These are phyloP conservation scores for Musa balbisiana DNA, from an alignment of 202 grass and related monocot species.

Conservation along the genomic window DNA sequence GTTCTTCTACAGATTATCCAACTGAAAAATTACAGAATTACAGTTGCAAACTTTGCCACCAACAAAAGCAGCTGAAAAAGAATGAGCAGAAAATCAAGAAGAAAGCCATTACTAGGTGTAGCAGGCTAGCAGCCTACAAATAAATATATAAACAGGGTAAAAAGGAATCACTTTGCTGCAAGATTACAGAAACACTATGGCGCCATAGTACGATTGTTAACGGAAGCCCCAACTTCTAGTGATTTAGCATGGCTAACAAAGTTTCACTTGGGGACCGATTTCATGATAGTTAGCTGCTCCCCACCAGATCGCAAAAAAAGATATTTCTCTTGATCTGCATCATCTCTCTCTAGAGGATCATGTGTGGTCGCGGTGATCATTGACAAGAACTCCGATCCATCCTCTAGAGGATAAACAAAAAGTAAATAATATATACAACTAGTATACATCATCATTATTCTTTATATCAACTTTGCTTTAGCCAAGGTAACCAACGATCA, in stretches of 20 bases:
- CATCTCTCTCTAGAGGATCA: constrained; percentile 46
- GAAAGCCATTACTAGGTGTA: too few species aligned
- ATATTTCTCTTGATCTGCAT: constrained; percentile 63
- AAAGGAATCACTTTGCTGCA: too few species aligned
- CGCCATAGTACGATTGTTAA: too few species aligned
- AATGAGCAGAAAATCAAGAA: too few species aligned
- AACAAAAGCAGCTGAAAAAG: too few species aligned
- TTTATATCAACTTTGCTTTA: background rate
- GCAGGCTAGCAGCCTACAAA: too few species aligned
- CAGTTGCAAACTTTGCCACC: too few species aligned
- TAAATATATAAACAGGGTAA: too few species aligned
- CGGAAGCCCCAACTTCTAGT: too few species aligned
- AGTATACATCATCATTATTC: background rate
- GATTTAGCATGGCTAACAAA: background rate
- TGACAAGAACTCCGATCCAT: constrained; percentile 39
- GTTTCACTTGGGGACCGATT: constrained; percentile 61
- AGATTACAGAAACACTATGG: too few species aligned
- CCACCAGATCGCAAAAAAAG: constrained; percentile 55
- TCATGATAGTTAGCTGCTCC: constrained; percentile 45
- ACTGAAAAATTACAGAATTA: too few species aligned
- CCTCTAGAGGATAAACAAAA: constrained; percentile 16
- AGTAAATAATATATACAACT: background rate
- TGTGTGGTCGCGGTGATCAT: constrained; percentile 35
- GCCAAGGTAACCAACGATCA: background rate
- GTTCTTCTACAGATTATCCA: too few species aligned